Conservation (phyloP, 495 filamentous ascomycete genomes). For the Aspergillus sparsus region DNA sequence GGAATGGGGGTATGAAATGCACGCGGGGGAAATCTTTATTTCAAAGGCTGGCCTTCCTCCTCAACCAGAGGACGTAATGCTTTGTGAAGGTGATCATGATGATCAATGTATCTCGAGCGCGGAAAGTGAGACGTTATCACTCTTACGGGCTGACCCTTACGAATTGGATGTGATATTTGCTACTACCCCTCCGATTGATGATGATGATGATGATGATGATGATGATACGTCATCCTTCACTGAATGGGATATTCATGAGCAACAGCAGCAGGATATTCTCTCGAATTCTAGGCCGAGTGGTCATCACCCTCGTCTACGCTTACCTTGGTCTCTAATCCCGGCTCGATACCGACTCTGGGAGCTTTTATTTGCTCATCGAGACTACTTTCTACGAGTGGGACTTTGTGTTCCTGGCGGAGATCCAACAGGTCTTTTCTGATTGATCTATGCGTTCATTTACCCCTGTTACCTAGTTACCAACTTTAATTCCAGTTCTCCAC, state of each 20-base stretch:
- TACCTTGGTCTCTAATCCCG: conserved; percentile 53
- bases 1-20: conserved; percentile 85
- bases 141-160: not conserved
- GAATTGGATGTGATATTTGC: not conserved
- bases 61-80: conserved; percentile 60
- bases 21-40: conserved; percentile 87
- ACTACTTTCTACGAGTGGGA: conserved; percentile 94
- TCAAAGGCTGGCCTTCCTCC: conserved; percentile 68
- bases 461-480: not conserved
- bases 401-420: conserved; percentile 87
- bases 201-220: not conserved
- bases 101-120: conserved; percentile 65
- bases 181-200: not conserved
- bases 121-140: conserved; percentile 25
- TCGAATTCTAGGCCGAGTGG: conserved; percentile 15
- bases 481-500: not conserved
- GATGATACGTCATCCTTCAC: not conserved
- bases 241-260: not conserved
- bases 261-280: conserved; percentile 7
- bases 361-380: conserved; percentile 89
- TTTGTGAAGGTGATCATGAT: conserved; percentile 74
- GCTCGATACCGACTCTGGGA: conserved; percentile 76
- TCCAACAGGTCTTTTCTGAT: conserved; percentile 38
- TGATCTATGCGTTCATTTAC: not conserved
- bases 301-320: conserved; percentile 20